Evolutionary conservation across 2,329 filamentous ascomycete species (phyloP), one percentile per base, ranked within the genome.

Genomic region (Periconia sp.): DNA sequence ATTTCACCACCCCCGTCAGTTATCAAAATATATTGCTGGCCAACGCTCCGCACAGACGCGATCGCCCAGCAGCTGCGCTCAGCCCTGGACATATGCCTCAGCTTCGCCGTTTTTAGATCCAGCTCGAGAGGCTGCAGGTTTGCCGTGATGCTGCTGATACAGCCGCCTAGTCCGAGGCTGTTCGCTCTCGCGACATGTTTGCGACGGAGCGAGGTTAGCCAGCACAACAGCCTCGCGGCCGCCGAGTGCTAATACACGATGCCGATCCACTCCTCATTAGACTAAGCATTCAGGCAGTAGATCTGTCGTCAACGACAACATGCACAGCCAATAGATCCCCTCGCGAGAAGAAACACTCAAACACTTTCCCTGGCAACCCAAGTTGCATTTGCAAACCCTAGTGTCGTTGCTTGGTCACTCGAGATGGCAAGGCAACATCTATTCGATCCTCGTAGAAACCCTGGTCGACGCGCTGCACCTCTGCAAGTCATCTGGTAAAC

Each of bases 221-320:
- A 17, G 15, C 17, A 33, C n/a, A 15, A 17, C 17, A 33, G 30
- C 17, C 30, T 8, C 19, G 15, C 16, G 10, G 13, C 9, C 13
- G 10, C 16, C 13, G 7, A 7, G 7, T 30, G 28, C 13, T 13
- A 10, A 15, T 10, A 15, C 16, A 15, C 9, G 13, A 34, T 3
- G 15, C n/a, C n/a, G n/a, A n/a, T n/a, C n/a, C n/a, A n/a, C n/a
- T n/a, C n/a, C n/a, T n/a, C n/a, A n/a, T n/a, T n/a, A n/a, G n/a
- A n/a, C n/a, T n/a, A n/a, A 22, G 23, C 25, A 51, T 56, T 54
- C 50, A 52, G 50, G 50, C 50, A 52, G 50, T 54, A 52, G 37
- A 52, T 50, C 36, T 32, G 22, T 40, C 47, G 24, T 30, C 36
- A 49, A 43, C 40, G 32, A 48, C 36, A 40, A 36, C 41, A 7